phyloP scores from a whole-genome alignment of 768 basidiomycete genomes.

The Termitomyces sp. region DNA sequence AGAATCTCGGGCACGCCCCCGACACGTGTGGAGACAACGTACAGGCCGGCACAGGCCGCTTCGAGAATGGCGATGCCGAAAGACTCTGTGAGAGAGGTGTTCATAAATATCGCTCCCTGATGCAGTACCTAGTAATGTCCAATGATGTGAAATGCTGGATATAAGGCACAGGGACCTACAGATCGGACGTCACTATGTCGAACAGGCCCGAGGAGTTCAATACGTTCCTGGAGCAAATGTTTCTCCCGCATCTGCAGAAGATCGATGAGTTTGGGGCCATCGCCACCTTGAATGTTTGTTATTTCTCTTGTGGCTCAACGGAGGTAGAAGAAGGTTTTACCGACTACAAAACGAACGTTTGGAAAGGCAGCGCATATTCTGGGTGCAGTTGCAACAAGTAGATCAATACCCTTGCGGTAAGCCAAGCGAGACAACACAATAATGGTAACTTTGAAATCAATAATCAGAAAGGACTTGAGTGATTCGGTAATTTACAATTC shows the following conservation, averaged over 20 bases:
- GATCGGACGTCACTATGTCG: constrained; percentile 77
- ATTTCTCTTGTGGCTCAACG: neutral
- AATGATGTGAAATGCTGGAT: neutral
- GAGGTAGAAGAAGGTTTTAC: constrained; percentile 28
- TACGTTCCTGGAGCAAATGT: constrained; percentile 81
- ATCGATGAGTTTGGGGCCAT: constrained; percentile 93
- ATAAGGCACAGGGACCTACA: constrained; percentile 37
- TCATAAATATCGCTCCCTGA: constrained; percentile 88
- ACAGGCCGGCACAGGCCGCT: constrained; percentile 91
- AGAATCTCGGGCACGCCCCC: constrained; percentile 96
- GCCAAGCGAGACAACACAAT: constrained; percentile 87
- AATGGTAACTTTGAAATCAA: constrained; percentile 59
- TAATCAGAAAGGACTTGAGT: neutral
- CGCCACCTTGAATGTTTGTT: constrained; percentile 55
- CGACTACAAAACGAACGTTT: constrained; percentile 84
- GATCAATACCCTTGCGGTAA: constrained; percentile 94
- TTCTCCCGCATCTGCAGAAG: constrained; percentile 95
- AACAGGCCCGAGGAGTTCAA: constrained; percentile 83
- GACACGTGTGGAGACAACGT: constrained; percentile 90
- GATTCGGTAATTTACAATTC: constrained; percentile 10
- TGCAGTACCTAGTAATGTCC: constrained; percentile 57
- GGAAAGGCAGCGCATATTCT: constrained; percentile 82
- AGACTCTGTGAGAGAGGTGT: constrained; percentile 92
- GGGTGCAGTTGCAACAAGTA: constrained; percentile 89
- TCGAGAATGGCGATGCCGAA: constrained; percentile 98